Evolutionary conservation across 441 rosid genomes (phyloP).

Genomic region (Geranium incanum): DNA sequence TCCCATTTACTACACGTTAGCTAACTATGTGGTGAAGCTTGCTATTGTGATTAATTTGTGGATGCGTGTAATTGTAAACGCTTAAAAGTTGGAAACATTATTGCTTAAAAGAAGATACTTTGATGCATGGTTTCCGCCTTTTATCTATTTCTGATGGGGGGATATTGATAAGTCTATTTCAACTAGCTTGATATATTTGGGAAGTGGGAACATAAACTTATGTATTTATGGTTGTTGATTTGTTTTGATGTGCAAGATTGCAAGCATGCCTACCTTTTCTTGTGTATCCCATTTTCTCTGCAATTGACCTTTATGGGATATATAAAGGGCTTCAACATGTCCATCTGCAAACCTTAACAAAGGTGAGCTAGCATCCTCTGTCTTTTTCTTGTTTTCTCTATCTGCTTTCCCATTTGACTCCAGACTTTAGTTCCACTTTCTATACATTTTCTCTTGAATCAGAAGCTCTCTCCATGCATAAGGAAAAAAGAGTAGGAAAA

Average conservation of each 20-base stretch:
- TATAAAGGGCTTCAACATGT: conserved; percentile 82
- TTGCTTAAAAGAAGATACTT: background rate
- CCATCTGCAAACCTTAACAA: conserved; percentile 77
- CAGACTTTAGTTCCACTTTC: background rate
- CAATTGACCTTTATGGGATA: conserved; percentile 75
- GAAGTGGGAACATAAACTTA: conserved; percentile 7
- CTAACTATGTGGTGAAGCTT: background rate
- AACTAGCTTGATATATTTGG: conserved; percentile 13
- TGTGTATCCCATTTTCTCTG: conserved; percentile 68
- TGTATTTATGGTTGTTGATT: conserved; percentile 18
- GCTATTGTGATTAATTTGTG: background rate
- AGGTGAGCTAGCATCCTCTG: conserved; percentile 35
- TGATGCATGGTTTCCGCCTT: background rate
- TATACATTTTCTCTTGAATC: background rate
- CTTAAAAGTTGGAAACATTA: conserved; percentile 1
- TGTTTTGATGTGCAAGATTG: conserved; percentile 35
- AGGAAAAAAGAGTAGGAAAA: background rate
- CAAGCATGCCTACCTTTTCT: conserved; percentile 64
- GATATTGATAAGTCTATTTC: background rate
- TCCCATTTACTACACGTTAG: background rate
- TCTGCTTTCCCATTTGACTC: background rate
- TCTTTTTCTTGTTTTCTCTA: background rate
- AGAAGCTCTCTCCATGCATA: background rate
- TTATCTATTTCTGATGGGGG: background rate
- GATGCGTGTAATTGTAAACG: background rate